Percentiles rank a stretch among this genome's conserved stretches.
phyloP scores from a whole-genome alignment of 441 rosid genomes.

The Metrosideros polymorpha region DNA sequence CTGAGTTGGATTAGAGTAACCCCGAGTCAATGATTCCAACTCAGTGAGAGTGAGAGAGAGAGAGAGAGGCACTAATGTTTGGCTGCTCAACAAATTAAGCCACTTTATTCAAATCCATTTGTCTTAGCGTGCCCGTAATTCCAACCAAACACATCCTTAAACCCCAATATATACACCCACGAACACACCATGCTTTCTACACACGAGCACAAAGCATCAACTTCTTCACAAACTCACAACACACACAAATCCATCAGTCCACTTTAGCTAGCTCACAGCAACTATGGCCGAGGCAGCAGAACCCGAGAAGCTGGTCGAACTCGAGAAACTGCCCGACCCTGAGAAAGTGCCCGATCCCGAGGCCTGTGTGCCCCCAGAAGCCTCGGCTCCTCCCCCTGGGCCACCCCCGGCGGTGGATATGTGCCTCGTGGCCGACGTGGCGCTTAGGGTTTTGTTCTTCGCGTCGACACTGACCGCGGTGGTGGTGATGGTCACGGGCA shows the following conservation, averaged over 20 bases:
- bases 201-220: not conserved
- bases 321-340: not conserved
- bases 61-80: not conserved
- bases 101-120: not conserved
- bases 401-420: not conserved
- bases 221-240: not conserved
- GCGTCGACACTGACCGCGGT: slow-evolving; percentile 37
- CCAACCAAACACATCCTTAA: not conserved
- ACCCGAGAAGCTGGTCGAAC: not conserved
- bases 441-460: slow-evolving; percentile 44
- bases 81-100: not conserved
- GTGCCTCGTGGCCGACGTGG: slow-evolving; percentile 26
- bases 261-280: not conserved
- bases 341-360: not conserved
- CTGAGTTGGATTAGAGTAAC: not conserved
- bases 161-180: not conserved
- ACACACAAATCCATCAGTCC: not conserved
- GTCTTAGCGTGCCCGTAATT: slow-evolving; percentile 4
- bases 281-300: not conserved
- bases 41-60: not conserved
- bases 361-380: not conserved
- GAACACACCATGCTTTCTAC: not conserved
- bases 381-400: not conserved
- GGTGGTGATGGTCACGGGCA: slow-evolving; percentile 48
- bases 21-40: not conserved